phyloP scores from a whole-genome alignment of 257 asterid genomes.

The Nyctanthes arbortristis region DNA sequence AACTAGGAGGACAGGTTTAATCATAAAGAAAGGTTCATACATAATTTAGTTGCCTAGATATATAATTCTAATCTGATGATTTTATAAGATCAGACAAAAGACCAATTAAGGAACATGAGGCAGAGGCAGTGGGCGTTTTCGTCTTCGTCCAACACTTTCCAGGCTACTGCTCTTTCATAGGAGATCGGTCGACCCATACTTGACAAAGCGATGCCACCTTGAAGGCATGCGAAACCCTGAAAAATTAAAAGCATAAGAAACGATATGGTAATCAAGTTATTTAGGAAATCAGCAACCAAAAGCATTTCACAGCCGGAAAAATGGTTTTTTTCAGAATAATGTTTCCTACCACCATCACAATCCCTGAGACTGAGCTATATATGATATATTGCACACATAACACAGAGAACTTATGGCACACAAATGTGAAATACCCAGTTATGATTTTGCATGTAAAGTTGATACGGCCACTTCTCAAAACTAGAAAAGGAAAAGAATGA shows the following conservation, averaged over 20 bases:
- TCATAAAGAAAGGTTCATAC: not conserved
- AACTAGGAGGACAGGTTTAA: not conserved
- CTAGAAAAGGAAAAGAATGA: no score
- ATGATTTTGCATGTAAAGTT: no score
- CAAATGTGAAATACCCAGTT: no score
- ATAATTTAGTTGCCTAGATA: not conserved
- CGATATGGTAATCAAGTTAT: not conserved
- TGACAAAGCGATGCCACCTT: slow-evolving; percentile 50
- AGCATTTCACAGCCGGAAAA: not conserved
- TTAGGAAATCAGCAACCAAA: not conserved
- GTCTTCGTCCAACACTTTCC: slow-evolving; percentile 35
- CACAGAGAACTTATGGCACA: no score
- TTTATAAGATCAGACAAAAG: slow-evolving; percentile 11
- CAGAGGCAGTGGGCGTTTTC: slow-evolving; percentile 3
- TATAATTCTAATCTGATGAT: not conserved
- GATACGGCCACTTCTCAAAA: no score
- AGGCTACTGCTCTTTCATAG: slow-evolving; percentile 52
- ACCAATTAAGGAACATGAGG: not conserved
- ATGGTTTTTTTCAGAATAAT: not conserved
- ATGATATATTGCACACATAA: no score
- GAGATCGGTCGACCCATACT: slow-evolving; percentile 56
- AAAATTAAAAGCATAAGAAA: not conserved
- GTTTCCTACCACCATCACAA: not conserved
- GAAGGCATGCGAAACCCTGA: slow-evolving; percentile 51
- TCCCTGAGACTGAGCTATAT: not conserved